These are phyloP conservation scores for Kwoniella heveanensis DNA, from an alignment of 768 basidiomycete genomes.

Conservation along the genomic window DNA sequence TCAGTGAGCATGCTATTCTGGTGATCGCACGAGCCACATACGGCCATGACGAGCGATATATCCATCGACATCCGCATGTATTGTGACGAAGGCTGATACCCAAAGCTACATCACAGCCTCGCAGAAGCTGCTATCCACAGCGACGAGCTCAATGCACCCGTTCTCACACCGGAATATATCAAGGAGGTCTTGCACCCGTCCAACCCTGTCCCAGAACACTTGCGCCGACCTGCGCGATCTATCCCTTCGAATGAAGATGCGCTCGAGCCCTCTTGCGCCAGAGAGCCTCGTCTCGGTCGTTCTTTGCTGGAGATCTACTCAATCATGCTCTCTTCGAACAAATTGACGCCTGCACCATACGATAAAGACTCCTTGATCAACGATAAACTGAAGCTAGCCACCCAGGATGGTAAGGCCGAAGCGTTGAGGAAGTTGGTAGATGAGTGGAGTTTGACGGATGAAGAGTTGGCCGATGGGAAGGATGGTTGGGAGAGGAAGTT, in stretches of 20 bases:
- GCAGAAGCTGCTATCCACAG: slow-evolving; percentile 40
- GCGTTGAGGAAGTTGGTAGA: slow-evolving; percentile 23
- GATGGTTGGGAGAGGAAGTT: slow-evolving; percentile 29
- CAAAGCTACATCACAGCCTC: no score
- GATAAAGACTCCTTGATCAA: slow-evolving; percentile 32
- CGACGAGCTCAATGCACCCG: slow-evolving; percentile 15
- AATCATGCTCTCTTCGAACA: slow-evolving; percentile 9
- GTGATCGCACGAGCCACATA: no score
- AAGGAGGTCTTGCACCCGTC: slow-evolving; percentile 8
- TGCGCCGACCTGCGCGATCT: slow-evolving; percentile 9
- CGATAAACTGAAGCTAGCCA: slow-evolving; percentile 25
- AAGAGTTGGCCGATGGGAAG: slow-evolving; percentile 26
- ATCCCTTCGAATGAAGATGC: slow-evolving; percentile 9
- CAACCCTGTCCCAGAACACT: slow-evolving; percentile 11
- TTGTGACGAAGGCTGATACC: not conserved
- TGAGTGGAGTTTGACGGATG: slow-evolving; percentile 35
- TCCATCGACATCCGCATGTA: no score
- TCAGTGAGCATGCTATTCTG: slow-evolving; percentile 8
- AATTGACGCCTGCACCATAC: slow-evolving; percentile 26
- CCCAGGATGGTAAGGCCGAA: slow-evolving; percentile 19
- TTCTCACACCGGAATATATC: slow-evolving; percentile 28
- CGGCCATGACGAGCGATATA: no score
- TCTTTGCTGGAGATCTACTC: slow-evolving; percentile 39
- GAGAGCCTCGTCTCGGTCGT: slow-evolving; percentile 22
- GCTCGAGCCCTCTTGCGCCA: not conserved